Evolutionary conservation across 2,329 filamentous ascomycete genomes (phyloP), one percentile per base, ranked within the genome.

Genomic region (Chalaropsis ovoidea): DNA sequence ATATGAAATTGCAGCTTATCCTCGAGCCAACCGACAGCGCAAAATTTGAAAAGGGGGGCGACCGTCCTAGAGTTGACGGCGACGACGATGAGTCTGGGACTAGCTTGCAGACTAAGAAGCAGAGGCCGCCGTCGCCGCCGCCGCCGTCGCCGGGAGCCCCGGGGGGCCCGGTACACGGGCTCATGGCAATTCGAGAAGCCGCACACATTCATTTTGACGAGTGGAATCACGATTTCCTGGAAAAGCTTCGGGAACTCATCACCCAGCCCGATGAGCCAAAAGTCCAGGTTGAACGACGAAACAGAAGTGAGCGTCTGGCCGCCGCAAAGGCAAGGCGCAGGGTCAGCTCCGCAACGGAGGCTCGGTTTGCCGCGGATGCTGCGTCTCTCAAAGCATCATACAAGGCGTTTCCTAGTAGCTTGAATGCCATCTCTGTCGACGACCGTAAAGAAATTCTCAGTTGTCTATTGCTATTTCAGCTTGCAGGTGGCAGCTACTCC

Each of bases 401-500:
- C 70, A 77, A 77, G 41, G 79, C 82, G 0, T 76, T 82, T 19
- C 77, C 79, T 0, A 81, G 77, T 0, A 75, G 86, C 17, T 78
- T 85, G 43, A 76, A 79, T 1, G 81, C 81, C 0, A 77, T 90
- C 2, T 77, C 83, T 0, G 73, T 79, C 24, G 78, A 80, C 49
- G 85, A 88, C 70, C 78, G 85, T 52, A 77, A 79, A 56, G 80
- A 90, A 67, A 80, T 86, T 1, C 75, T 93, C 13, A 87, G 89
- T 73, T 86, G 86, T 19, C 74, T 89, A 7, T 76, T 93, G 7
- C 78, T 94, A 0, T 76, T 92, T 3, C 75, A 92, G 6, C 78
- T 94, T 2, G 88, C 86, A 10, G 78, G 87, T 1, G 86, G 90
- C 43, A 84, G 85, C 68, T 94, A 94, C 72, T 86, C 83, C 24